Conservation (phyloP, 164 flowering plant species). For the Kingdonia uniflora region DNA sequence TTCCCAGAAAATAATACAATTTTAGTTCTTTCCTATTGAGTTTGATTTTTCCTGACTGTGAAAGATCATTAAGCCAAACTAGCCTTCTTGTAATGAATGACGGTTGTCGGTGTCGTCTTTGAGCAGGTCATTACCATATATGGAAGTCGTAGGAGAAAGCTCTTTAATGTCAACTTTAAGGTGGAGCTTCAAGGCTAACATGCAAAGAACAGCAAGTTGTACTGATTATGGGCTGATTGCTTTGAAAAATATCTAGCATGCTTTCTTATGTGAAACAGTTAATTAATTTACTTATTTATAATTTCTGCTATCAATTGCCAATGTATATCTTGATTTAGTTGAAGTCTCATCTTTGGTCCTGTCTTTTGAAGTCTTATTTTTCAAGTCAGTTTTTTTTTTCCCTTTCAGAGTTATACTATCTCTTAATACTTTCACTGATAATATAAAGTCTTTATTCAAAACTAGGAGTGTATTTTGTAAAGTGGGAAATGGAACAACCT, state of each 20-base stretch:
- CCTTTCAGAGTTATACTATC: too few species aligned
- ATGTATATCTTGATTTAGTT: background rate
- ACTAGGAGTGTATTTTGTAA: background rate
- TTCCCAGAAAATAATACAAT: slow-evolving; percentile 1
- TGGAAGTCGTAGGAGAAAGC: slow-evolving; percentile 44
- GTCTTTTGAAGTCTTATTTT: background rate
- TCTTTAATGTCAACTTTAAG: slow-evolving; percentile 57
- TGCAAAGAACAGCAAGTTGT: slow-evolving; percentile 53
- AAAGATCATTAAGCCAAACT: background rate
- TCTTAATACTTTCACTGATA: too few species aligned
- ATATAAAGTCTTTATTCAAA: background rate
- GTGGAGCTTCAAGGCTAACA: slow-evolving; percentile 70
- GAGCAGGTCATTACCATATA: slow-evolving; percentile 65
- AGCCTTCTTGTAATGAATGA: background rate
- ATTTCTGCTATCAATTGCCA: too few species aligned
- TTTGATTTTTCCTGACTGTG: background rate
- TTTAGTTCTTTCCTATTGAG: background rate
- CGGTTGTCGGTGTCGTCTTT: slow-evolving; percentile 1
- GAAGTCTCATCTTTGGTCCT: background rate
- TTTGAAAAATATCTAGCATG: slow-evolving; percentile 35
- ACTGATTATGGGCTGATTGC: slow-evolving; percentile 41
- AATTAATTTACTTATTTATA: too few species aligned
- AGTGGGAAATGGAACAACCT: background rate
- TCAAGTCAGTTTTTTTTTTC: too few species aligned
- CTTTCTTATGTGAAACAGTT: slow-evolving; percentile 5